Evolutionary conservation across 441 rosid species (phyloP).

Genomic region (Gossypium schwendimanii): DNA sequence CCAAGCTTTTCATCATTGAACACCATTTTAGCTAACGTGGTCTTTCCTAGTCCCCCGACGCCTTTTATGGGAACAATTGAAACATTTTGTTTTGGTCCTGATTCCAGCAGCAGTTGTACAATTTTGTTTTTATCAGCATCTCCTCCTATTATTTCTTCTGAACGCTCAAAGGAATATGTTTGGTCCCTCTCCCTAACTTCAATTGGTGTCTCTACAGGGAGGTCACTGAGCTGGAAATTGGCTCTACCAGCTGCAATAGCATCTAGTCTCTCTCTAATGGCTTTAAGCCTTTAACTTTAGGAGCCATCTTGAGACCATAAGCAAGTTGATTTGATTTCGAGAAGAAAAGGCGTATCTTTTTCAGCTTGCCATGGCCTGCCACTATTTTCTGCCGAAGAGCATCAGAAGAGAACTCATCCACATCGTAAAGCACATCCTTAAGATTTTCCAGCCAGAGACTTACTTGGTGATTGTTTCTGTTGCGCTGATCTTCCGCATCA

Average conservation of each 20-base stretch:
- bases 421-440: slow-evolving; percentile 15
- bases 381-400: neutral
- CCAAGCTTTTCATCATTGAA: neutral
- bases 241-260: neutral
- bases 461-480: neutral
- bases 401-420: slow-evolving; percentile 15
- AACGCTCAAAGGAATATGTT: slow-evolving; percentile 17
- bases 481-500: neutral
- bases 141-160: slow-evolving; percentile 27
- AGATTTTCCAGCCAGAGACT: neutral
- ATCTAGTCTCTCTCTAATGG: neutral
- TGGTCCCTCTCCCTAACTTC: slow-evolving; percentile 6
- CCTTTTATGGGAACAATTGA: slow-evolving; percentile 23
- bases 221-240: neutral
- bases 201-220: neutral
- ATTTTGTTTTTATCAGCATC: slow-evolving; percentile 20
- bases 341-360: neutral
- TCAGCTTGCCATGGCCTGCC: neutral
- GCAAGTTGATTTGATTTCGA: neutral
- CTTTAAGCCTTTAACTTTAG: slow-evolving; percentile 6
- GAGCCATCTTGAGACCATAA: slow-evolving; percentile 8
- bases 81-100: slow-evolving; percentile 1
- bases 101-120: slow-evolving; percentile 6
- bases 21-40: neutral
- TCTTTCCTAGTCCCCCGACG: slow-evolving; percentile 24